Base-by-base conservation (phyloP, 1,284 basidiomycete genomes). In the Amylostereum chailletii region DNA sequence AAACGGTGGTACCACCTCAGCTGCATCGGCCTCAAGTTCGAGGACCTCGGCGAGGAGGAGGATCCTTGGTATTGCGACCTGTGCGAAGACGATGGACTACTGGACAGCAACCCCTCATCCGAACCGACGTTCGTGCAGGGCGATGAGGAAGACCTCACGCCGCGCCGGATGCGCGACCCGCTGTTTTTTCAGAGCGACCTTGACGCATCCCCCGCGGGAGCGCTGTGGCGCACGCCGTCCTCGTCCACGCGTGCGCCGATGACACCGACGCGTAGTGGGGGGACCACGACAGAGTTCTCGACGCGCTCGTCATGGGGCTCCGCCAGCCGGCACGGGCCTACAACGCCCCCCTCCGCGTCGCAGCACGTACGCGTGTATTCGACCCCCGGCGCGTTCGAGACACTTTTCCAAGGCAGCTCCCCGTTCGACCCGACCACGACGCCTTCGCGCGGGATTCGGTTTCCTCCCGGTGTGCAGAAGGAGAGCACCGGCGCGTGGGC, bases 1-100 rank as follows among this genome's bases (percentile, higher is more conserved):
- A 70, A 77, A 58, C 79, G 70, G 27, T 90, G 86, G 87, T 88
- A 83, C 59, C 86, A 90, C 63, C 69, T 87, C 36, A 65, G 77
- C 44, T 90, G 86, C 62, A 79, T 90, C 49, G 85, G 84, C 40
- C 80, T 89, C 55, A 65, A 63, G 49, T 72, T 70, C 57, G 72
- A 77, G 42, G 79, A 86, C 46, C 68, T 89, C n/a, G 86, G 85
- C 4, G 72, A 65, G 41, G 83, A 86, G 58, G 83, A 86, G 55
- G 83, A 87, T 56, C 77, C 77, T 1, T 89, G 86, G 84, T 89
- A 75, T 60, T 89, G 86, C 61, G 64, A 65, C 33, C 65, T 66
- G 48, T 86, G 85, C 53, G 61, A 71, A 43, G 60, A 56, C 31
- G 46, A 57, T 46, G 66, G 62, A 39, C 60, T 65, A 50, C 66